Evolutionary conservation across 2,329 filamentous ascomycete genomes (phyloP).

Genomic region (Colletotrichum eremochloae): DNA sequence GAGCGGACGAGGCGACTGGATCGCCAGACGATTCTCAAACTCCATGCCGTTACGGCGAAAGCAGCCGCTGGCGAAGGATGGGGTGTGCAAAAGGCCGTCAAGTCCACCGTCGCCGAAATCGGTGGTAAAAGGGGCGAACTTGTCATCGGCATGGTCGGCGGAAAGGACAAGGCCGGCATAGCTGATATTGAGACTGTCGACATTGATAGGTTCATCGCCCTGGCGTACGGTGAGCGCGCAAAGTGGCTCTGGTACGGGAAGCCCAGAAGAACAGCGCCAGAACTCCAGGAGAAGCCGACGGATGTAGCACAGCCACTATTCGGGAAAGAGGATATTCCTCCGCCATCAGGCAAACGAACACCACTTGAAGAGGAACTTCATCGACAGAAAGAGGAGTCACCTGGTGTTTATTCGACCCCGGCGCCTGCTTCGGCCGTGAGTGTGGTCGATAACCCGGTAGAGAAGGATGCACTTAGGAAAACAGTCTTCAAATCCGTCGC

Average conservation of each 20-base stretch:
- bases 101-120: slow-evolving; percentile 93
- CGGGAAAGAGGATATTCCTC: slow-evolving; percentile 65
- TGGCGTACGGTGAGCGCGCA: slow-evolving; percentile 83
- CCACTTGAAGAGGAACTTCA: slow-evolving; percentile 67
- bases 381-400: slow-evolving; percentile 59
- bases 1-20: slow-evolving; percentile 84
- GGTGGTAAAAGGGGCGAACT: slow-evolving; percentile 95
- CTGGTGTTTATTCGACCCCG: slow-evolving; percentile 57
- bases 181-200: slow-evolving; percentile 94
- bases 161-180: slow-evolving; percentile 88
- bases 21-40: slow-evolving; percentile 81
- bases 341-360: slow-evolving; percentile 61
- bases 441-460: slow-evolving; percentile 61
- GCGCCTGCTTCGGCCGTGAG: slow-evolving; percentile 62
- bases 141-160: slow-evolving; percentile 93
- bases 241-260: slow-evolving; percentile 98
- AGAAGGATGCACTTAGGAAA: slow-evolving; percentile 71
- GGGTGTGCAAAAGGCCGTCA: slow-evolving; percentile 93
- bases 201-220: slow-evolving; percentile 83
- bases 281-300: slow-evolving; percentile 61
- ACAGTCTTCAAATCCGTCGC: slow-evolving; percentile 84
- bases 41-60: slow-evolving; percentile 89
- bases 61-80: slow-evolving; percentile 90
- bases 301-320: slow-evolving; percentile 64
- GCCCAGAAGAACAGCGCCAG: slow-evolving; percentile 72